Percentiles rank a stretch among this genome's conserved stretches.
Evolutionary conservation across 2,329 filamentous ascomycete genomes (phyloP).

Genomic region (Myriosclerotinia scirpicola): DNA sequence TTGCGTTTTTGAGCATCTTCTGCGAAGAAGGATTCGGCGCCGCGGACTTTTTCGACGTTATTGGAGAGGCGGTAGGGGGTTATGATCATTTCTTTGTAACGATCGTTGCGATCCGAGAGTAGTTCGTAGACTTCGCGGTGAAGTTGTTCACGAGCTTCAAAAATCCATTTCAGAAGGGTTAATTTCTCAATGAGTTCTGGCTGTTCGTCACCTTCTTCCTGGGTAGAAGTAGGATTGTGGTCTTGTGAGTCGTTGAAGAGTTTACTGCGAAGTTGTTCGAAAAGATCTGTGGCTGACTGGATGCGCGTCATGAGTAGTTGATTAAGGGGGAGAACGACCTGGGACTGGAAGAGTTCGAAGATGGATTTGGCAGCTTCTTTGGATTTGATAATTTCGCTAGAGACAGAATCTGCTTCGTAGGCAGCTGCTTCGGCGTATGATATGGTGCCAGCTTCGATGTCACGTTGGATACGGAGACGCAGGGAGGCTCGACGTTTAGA

Average conservation of each 20-base stretch:
- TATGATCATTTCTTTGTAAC: conserved; percentile 81
- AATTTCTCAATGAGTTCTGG: conserved; percentile 93
- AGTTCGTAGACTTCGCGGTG: conserved; percentile 85
- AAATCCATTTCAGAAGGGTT: conserved; percentile 94
- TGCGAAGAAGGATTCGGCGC: conserved; percentile 78
- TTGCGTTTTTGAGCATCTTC: conserved; percentile 74
- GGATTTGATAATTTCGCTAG: conserved; percentile 66
- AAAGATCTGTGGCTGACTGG: conserved; percentile 69
- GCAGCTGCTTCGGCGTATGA: conserved; percentile 79
- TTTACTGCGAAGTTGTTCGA: conserved; percentile 70
- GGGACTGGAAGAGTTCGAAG: conserved; percentile 80
- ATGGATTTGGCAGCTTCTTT: conserved; percentile 75
- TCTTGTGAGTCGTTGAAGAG: conserved; percentile 69
- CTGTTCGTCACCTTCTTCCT: conserved; percentile 93
- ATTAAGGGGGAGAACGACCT: conserved; percentile 81
- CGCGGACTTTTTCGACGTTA: conserved; percentile 75
- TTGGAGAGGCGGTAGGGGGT: conserved; percentile 74
- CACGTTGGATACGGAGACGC: conserved; percentile 71
- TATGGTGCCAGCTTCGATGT: conserved; percentile 76
- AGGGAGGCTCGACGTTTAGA: conserved; percentile 61
- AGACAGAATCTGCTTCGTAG: conserved; percentile 73
- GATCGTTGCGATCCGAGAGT: conserved; percentile 78
- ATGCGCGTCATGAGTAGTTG: conserved; percentile 77
- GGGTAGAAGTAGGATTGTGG: conserved; percentile 72
- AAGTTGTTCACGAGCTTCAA: conserved; percentile 85